Evolutionary conservation across 129 eudicot genomes (phyloP), one percentile per base, ranked within the genome.

Genomic region (Saussurea involucrata): DNA sequence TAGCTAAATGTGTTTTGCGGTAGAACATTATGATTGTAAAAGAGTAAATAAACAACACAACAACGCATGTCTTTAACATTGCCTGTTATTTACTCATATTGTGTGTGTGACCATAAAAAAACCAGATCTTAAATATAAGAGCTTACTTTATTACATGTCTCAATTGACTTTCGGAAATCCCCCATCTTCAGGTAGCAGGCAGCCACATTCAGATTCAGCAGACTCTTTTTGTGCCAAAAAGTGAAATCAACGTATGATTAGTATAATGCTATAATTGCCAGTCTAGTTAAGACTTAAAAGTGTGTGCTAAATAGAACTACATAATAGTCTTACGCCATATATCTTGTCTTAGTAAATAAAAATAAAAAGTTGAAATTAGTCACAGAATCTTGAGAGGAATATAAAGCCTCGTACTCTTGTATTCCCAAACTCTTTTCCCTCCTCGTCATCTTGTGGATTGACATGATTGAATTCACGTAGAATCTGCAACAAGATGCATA

Each of bases 381-480:
- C 17, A 5, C 32, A 13, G 9, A 69, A 69, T 44, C 34, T 37
- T 4, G n/a, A 4, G 24, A 75, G n/a, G 78, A 40, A 36, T 1
- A 15, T 49, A 33, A 75, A 31, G 78, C 29, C 9, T 17, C 94
- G 69, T 92, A 95, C 99, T 84, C 99, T 86, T 72, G 90, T 85
- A 32, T 90, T 85, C 11, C 90, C 75, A 66, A 95, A 95, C 78
- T 92, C 99, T 79, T 95, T 95, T 71, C 99, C 99, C 66, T 95
- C 99, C 33, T 92, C 95, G 22, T 95, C 99, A 88, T 88, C 92
- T 82, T 86, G 96, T 68, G 99, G 99, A 87, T 95, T 88, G 34
- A 95, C 99, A 83, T 95, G 99, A 80, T 95, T 95, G 80, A 95
- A 95, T 72, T 95, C 99, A n/a, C 99, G 97, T 78, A 95, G 93